A percentile compares a stretch with the other conserved stretches of the same genome.
Conservation (phyloP, 768 basidiomycete genomes). For the Boletus vinaceobasis region DNA sequence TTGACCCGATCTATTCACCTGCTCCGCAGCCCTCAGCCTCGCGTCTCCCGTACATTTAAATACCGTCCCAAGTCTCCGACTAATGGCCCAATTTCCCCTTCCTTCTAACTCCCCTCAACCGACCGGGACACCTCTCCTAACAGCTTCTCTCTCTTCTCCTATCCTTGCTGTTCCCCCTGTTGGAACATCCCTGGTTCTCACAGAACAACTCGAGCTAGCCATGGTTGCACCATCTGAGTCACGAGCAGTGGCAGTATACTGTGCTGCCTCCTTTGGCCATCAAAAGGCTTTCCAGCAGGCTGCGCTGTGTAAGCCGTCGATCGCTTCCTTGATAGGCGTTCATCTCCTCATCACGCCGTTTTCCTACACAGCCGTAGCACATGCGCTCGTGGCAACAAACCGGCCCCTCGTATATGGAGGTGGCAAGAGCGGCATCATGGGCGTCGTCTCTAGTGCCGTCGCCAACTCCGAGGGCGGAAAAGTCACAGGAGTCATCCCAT, state of each 20-base stretch:
- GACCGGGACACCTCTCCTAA: background rate
- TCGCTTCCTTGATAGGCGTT: background rate
- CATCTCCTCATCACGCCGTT: background rate
- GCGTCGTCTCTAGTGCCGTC: slow-evolving; percentile 64
- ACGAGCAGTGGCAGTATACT: slow-evolving; percentile 72
- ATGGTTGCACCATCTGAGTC: slow-evolving; percentile 33
- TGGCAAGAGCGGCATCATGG: slow-evolving; percentile 83
- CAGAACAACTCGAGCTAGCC: slow-evolving; percentile 11
- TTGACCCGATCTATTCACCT: slow-evolving; percentile 10
- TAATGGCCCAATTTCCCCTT: slow-evolving; percentile 11
- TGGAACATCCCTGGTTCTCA: background rate
- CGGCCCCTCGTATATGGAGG: slow-evolving; percentile 85
- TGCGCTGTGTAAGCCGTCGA: slow-evolving; percentile 57
- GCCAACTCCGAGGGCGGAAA: slow-evolving; percentile 58
- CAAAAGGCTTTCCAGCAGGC: slow-evolving; percentile 60
- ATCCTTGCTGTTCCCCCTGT: background rate
- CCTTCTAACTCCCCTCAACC: slow-evolving; percentile 6
- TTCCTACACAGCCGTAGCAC: slow-evolving; percentile 57
- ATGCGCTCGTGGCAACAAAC: slow-evolving; percentile 57
- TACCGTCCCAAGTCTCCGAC: slow-evolving; percentile 1
- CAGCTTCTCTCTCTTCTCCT: background rate
- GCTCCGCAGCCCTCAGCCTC: slow-evolving; percentile 13
- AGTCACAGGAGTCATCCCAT: slow-evolving; percentile 76
- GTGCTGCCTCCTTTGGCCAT: slow-evolving; percentile 71
- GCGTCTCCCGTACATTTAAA: slow-evolving; percentile 24